Base-by-base conservation (phyloP, 805 yeast species). In the Henningerozyma blattae region DNA sequence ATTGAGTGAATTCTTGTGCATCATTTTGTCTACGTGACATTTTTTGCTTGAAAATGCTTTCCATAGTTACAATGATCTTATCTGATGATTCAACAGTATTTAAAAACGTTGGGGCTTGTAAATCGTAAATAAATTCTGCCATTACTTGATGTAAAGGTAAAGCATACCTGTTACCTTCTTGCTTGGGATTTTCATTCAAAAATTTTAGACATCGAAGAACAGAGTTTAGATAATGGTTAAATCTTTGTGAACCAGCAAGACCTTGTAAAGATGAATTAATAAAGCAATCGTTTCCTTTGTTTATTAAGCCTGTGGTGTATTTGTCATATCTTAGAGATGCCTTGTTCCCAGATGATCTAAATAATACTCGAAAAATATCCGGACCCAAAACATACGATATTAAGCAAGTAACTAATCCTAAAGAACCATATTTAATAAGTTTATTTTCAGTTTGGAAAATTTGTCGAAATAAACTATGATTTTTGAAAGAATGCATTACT, bases 191-290 rank as follows among this genome's bases (percentile, higher is more conserved):
- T 6, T 12, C 5, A 13, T 24, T 24, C 7, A 24, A 24, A 12
- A 15, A 12, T 15, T 6, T 5, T 12, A 20, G 12, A 4, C 15
- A 20, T n/a, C n/a, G 27, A 9, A 24, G 14, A 5, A 24, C n/a
- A 6, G 12, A n/a, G 33, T 54, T 75, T 39, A 81, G 52, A 45
- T 82, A 81, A 4, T 57, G 60, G 25, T 77, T 71, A 32, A 82
- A 48, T 0, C 68, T 67, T 1, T 82, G 77, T 14, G 78, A 51
- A 0, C 85, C 59, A 14, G 77, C 70, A 35, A 81, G 65, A 0
- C 87, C 91, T 54, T 89, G 98, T 15, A 91, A 49, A 1, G 87
- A 76, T 6, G 93, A 72, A 50, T 91, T 89, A 40, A 95, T 95
- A 61, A 84, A 89, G 55, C 98, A 89, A 53, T 86, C 95, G 43